Percentiles rank a stretch among this genome's conserved stretches.
These are phyloP conservation scores for Saraca asoca DNA, from an alignment of 331 rosid species.

Conservation along the genomic window DNA sequence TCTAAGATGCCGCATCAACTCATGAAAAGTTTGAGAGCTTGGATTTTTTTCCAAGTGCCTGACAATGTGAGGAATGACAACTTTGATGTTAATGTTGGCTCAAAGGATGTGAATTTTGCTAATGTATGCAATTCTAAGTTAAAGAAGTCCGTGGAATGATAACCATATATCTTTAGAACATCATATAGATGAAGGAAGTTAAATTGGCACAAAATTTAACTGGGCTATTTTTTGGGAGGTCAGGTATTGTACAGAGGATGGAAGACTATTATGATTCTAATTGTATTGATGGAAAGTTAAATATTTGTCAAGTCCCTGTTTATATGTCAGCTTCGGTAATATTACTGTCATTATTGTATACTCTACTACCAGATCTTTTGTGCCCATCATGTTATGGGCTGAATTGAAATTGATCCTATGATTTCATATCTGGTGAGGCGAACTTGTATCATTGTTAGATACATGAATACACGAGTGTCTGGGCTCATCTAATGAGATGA, in stretches of 20 bases:
- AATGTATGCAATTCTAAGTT: slow-evolving; percentile 40
- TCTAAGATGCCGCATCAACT: slow-evolving; percentile 40
- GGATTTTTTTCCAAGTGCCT: slow-evolving; percentile 35
- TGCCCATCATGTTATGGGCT: slow-evolving; percentile 42
- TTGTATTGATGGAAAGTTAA: slow-evolving; percentile 39
- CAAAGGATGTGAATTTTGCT: slow-evolving; percentile 36
- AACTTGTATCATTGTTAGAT: no score
- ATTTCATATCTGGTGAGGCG: slow-evolving; percentile 15
- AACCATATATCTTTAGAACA: slow-evolving; percentile 48
- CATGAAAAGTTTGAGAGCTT: slow-evolving; percentile 40
- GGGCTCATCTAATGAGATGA: slow-evolving; percentile 6
- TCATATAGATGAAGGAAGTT: slow-evolving; percentile 48
- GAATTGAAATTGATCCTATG: slow-evolving; percentile 38
- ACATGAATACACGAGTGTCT: neutral
- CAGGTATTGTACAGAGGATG: slow-evolving; percentile 54
- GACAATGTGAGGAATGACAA: slow-evolving; percentile 41
- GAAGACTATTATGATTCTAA: slow-evolving; percentile 38
- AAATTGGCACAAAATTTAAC: slow-evolving; percentile 36
- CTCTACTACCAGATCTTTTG: slow-evolving; percentile 35
- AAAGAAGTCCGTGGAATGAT: slow-evolving; percentile 44
- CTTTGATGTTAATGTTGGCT: slow-evolving; percentile 27
- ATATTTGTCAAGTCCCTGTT: slow-evolving; percentile 39
- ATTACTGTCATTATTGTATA: slow-evolving; percentile 36
- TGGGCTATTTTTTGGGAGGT: slow-evolving; percentile 48
- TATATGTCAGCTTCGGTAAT: slow-evolving; percentile 45